A percentile compares a stretch with the other conserved stretches of the same genome.
These are phyloP conservation scores for Phytophthora multivora DNA, from an alignment of 352 stramenopile genomes.

Conservation along the genomic window DNA sequence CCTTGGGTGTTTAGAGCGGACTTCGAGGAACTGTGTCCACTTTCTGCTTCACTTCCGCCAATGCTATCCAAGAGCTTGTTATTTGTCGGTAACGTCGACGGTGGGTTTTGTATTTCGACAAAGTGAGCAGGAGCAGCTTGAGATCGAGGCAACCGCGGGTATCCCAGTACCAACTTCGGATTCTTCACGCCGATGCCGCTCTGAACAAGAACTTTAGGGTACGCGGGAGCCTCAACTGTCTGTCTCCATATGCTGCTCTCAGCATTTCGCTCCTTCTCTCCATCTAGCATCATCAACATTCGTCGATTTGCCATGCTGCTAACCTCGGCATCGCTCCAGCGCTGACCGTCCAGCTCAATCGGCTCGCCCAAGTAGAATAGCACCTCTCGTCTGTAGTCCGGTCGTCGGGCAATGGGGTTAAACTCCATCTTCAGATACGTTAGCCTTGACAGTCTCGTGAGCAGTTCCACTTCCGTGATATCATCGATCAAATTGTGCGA, in stretches of 20 bases:
- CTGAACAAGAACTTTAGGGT: slow-evolving; percentile 27
- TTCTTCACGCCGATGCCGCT: slow-evolving; percentile 28
- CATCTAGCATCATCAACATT: slow-evolving; percentile 38
- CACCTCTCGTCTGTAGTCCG: slow-evolving; percentile 83
- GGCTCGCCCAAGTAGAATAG: slow-evolving; percentile 76
- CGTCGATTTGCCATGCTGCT: slow-evolving; percentile 75
- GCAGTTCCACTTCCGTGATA: slow-evolving; percentile 60
- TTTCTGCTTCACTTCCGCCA: slow-evolving; percentile 2
- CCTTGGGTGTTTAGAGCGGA: background rate
- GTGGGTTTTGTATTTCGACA: slow-evolving; percentile 53
- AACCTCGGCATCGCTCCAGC: slow-evolving; percentile 67
- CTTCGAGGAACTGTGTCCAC: background rate
- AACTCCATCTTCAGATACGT: slow-evolving; percentile 59
- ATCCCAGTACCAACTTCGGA: slow-evolving; percentile 48
- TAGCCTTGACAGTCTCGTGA: slow-evolving; percentile 50
- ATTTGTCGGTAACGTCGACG: slow-evolving; percentile 37
- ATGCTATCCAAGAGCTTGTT: slow-evolving; percentile 8
- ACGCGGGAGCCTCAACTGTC: slow-evolving; percentile 18
- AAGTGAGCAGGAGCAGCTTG: slow-evolving; percentile 35
- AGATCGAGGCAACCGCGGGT: slow-evolving; percentile 37
- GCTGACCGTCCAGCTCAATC: slow-evolving; percentile 65
- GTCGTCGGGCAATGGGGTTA: slow-evolving; percentile 73
- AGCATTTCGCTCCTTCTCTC: background rate
- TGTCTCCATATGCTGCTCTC: slow-evolving; percentile 31
- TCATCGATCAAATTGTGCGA: slow-evolving; percentile 67